phyloP scores from a whole-genome alignment of 2,329 filamentous ascomycete genomes.

The Paraphoma chrysanthemicola region DNA sequence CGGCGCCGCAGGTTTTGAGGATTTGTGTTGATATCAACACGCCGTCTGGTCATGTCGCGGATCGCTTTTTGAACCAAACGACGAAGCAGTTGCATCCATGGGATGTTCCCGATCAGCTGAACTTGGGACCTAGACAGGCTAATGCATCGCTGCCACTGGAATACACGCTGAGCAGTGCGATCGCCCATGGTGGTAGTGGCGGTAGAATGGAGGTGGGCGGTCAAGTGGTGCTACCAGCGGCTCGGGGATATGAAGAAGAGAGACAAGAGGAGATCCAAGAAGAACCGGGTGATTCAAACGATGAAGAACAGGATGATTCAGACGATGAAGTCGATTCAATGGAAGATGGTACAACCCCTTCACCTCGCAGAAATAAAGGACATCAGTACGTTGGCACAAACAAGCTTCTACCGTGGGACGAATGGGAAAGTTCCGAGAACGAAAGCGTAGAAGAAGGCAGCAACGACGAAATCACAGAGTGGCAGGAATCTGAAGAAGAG shows the following conservation, averaged over 20 bases:
- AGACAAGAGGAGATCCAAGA: neutral
- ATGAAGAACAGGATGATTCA: no score
- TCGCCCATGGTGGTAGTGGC: constrained; percentile 6
- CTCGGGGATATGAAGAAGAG: neutral
- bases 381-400: no score
- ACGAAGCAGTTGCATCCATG: neutral
- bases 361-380: no score
- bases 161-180: constrained; percentile 11
- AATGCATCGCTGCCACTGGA: neutral
- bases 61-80: neutral
- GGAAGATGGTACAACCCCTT: no score
- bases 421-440: no score
- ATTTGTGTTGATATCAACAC: neutral
- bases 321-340: no score
- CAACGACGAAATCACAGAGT: no score
- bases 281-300: neutral
- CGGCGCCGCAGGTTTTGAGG: constrained; percentile 10
- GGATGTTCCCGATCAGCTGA: constrained; percentile 3
- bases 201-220: neutral
- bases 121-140: neutral
- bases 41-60: neutral
- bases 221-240: neutral
- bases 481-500: no score
- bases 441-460: no score
- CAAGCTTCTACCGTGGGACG: no score